Evolutionary conservation across 345 rosid genomes (phyloP), one percentile per base, ranked within the genome.

Genomic region (Mangifera indica): DNA sequence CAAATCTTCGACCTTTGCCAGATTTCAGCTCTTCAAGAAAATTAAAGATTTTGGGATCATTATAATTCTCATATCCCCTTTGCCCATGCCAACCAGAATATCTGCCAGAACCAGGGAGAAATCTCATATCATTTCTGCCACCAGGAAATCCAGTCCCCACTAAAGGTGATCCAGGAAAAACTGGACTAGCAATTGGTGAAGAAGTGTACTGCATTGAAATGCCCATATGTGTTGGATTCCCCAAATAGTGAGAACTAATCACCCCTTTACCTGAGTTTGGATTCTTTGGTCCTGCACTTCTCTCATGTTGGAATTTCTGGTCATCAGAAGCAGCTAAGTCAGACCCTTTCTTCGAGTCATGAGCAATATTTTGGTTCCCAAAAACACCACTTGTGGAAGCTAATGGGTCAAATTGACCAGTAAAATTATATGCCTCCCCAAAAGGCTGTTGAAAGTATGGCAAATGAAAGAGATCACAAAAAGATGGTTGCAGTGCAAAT

Each of bases 1-100:
- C 90, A 77, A 88, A 88, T 77, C 84, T 86, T 71, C 82, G 83
- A 74, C 87, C 88, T 74, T 86, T 86, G 14, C 89, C 87, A 76
- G 86, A 79, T 76, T 86, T 88, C 70, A 88, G 76, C 74, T 84
- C 90, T 81, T 88, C 90, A 22, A 88, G 88, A 74, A 84, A 81
- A 80, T 84, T 80, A 76, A 66, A 78, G 66, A 83, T 26, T 13
- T 79, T 78, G 18, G 82, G 70, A 25, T 80, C 86, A 69, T 70
- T 80, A 67, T 62, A 68, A 77, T 71, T 80, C 79, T 79, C 84
- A 66, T 72, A 63, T 46, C 85, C 81, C 55, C 82, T 83, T 51
- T 81, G 88, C 57, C 79, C 76, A 74, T 75, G 87, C 90, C 88
- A 84, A 51, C 81, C 84, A 71, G 87, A 84, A 75, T 71, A 83